Conservation (phyloP, 2,329 filamentous ascomycete genomes). For the Cadophora sp. region DNA sequence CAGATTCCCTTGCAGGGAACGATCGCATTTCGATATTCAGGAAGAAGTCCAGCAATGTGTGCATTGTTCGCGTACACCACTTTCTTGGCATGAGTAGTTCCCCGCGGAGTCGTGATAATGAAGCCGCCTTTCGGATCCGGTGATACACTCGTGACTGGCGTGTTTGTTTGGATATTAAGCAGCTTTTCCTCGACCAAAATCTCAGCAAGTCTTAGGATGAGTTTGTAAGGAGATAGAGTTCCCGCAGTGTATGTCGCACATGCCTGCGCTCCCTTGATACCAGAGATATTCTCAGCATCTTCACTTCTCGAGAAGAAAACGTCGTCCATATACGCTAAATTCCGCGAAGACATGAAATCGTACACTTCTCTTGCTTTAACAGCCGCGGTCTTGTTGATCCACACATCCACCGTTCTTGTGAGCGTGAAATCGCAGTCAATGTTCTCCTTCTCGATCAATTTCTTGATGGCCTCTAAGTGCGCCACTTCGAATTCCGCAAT, state of each 20-base stretch:
- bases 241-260: slow-evolving; percentile 37
- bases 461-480: slow-evolving; percentile 49
- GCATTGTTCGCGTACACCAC: slow-evolving; percentile 72
- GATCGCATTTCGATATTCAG: slow-evolving; percentile 32
- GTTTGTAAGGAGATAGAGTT: slow-evolving; percentile 63
- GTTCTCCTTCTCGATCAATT: slow-evolving; percentile 47
- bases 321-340: slow-evolving; percentile 28
- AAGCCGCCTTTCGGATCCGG: slow-evolving; percentile 45
- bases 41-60: slow-evolving; percentile 55
- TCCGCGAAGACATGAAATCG: slow-evolving; percentile 28
- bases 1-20: slow-evolving; percentile 22
- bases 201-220: slow-evolving; percentile 59
- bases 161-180: slow-evolving; percentile 59
- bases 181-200: slow-evolving; percentile 49
- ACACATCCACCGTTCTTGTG: slow-evolving; percentile 48
- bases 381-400: slow-evolving; percentile 42
- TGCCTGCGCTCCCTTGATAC: slow-evolving; percentile 37
- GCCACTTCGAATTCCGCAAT: slow-evolving; percentile 49
- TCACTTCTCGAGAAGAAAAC: slow-evolving; percentile 24
- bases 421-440: slow-evolving; percentile 52
- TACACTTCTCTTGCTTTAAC: slow-evolving; percentile 23
- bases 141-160: slow-evolving; percentile 48
- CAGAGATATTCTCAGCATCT: slow-evolving; percentile 33
- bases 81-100: slow-evolving; percentile 56
- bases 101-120: slow-evolving; percentile 60